These are phyloP conservation scores for Candida ovalis DNA, from an alignment of 805 yeast species.

Conservation along the genomic window DNA sequence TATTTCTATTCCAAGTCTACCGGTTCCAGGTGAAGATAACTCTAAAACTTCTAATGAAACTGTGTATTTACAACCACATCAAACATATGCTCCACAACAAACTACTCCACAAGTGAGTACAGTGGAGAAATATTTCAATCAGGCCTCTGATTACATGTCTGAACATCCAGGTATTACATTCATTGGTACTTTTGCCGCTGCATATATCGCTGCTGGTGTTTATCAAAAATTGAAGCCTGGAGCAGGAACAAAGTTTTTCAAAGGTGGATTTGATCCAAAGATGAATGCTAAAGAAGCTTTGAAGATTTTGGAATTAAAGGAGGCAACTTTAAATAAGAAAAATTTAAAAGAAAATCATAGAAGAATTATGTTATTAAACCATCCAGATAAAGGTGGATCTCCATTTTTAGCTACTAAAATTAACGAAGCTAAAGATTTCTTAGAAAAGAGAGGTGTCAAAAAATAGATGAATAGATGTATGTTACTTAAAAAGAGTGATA, in stretches of 20 bases:
- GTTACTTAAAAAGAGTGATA: neutral
- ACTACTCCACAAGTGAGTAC: slow-evolving; percentile 31
- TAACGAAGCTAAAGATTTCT: slow-evolving; percentile 84
- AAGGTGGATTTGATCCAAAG: slow-evolving; percentile 90
- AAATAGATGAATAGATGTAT: slow-evolving; percentile 16
- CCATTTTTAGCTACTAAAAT: slow-evolving; percentile 86
- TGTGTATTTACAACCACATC: slow-evolving; percentile 9
- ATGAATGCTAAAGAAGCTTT: slow-evolving; percentile 88
- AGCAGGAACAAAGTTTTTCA: slow-evolving; percentile 58
- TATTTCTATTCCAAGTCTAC: slow-evolving; percentile 53
- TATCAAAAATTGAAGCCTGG: slow-evolving; percentile 69
- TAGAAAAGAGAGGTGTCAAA: slow-evolving; percentile 58
- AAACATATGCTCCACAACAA: slow-evolving; percentile 22
- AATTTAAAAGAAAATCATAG: slow-evolving; percentile 78
- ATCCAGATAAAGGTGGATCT: slow-evolving; percentile 94
- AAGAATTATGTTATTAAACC: slow-evolving; percentile 80
- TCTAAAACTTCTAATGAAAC: slow-evolving; percentile 14
- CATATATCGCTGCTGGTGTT: slow-evolving; percentile 63
- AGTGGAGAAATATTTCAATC: slow-evolving; percentile 64
- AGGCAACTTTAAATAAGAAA: slow-evolving; percentile 56
- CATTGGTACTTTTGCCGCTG: slow-evolving; percentile 61
- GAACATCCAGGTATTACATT: slow-evolving; percentile 76
- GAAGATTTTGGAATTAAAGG: slow-evolving; percentile 73
- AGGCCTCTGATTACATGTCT: slow-evolving; percentile 54
- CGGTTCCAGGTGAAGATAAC: slow-evolving; percentile 49